Conservation (phyloP, 2,329 filamentous ascomycete species). For the Diaporthe citri region DNA sequence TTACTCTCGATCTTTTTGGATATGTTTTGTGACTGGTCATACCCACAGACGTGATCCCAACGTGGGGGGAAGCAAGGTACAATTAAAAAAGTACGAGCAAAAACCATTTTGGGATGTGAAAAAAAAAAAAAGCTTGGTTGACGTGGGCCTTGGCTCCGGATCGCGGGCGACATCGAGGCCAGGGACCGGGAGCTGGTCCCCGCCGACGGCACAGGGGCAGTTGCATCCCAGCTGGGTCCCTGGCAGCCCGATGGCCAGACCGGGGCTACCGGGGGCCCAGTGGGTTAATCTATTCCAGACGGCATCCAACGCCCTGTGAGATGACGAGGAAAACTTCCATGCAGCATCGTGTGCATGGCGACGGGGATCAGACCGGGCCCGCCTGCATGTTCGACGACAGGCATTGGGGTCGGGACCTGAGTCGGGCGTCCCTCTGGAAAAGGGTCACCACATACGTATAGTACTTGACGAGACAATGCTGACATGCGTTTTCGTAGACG, state of each 20-base stretch:
- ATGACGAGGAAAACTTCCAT: conserved; percentile 31
- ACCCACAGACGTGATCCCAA: conserved; percentile 7
- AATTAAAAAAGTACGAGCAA: conserved; percentile 15
- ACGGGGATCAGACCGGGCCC: conserved; percentile 30
- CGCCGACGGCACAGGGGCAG: conserved; percentile 28
- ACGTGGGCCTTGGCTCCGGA: conserved; percentile 25
- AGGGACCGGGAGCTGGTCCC: conserved; percentile 27
- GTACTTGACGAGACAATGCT: not conserved
- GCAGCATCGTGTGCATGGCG: conserved; percentile 17
- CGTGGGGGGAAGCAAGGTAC: not conserved
- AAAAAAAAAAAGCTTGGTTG: conserved; percentile 20
- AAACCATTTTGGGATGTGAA: not conserved
- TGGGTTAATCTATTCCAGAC: conserved; percentile 23
- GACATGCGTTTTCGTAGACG: not conserved
- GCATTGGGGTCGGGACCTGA: conserved; percentile 2
- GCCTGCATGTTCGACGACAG: conserved; percentile 29
- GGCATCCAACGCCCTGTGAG: conserved; percentile 25
- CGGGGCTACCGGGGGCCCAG: conserved; percentile 1
- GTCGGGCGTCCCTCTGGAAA: conserved; percentile 9
- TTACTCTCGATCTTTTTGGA: not conserved
- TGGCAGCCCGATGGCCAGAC: conserved; percentile 23
- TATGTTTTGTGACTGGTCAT: conserved; percentile 7
- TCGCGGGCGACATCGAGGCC: conserved; percentile 27
- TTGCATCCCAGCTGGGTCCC: conserved; percentile 21
- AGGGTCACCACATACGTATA: not conserved